A percentile compares a stretch with the other conserved stretches of the same genome.
phyloP scores from a whole-genome alignment of 495 filamentous ascomycete species.

The Xylaria venustula region DNA sequence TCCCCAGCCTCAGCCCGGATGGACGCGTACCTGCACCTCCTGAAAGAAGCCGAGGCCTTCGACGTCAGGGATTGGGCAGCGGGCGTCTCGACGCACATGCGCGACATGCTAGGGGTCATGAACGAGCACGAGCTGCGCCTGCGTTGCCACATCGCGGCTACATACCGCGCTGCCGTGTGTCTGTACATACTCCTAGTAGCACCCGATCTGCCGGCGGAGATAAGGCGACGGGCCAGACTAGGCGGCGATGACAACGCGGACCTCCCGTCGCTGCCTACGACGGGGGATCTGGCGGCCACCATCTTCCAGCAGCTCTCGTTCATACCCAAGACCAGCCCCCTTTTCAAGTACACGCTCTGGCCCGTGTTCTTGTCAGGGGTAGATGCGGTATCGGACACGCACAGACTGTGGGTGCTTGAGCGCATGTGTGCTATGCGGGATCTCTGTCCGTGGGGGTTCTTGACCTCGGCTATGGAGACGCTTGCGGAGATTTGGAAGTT shows the following conservation, averaged over 20 bases:
- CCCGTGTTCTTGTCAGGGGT: slow-evolving; percentile 57
- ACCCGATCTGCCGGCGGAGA: slow-evolving; percentile 16
- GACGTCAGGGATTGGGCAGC: slow-evolving; percentile 39
- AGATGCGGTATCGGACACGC: slow-evolving; percentile 36
- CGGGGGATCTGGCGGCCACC: slow-evolving; percentile 40
- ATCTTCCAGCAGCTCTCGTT: slow-evolving; percentile 42
- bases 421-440: slow-evolving; percentile 36
- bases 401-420: slow-evolving; percentile 36
- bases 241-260: slow-evolving; percentile 23
- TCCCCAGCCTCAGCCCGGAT: slow-evolving; percentile 16
- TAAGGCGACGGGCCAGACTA: neutral
- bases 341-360: slow-evolving; percentile 59
- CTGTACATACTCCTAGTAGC: slow-evolving; percentile 36
- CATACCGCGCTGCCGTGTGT: slow-evolving; percentile 45
- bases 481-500: slow-evolving; percentile 39
- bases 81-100: slow-evolving; percentile 24
- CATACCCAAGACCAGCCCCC: slow-evolving; percentile 42
- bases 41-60: slow-evolving; percentile 30
- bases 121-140: slow-evolving; percentile 30
- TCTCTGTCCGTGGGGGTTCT: slow-evolving; percentile 46
- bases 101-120: slow-evolving; percentile 18
- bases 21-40: slow-evolving; percentile 24
- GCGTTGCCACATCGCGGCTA: slow-evolving; percentile 43
- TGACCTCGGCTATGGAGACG: slow-evolving; percentile 42
- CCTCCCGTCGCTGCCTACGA: slow-evolving; percentile 38